A percentile compares a stretch with the other conserved stretches of the same genome.
These are phyloP conservation scores for Arbutus unedo DNA, from an alignment of 148 eudicot species.

Conservation along the genomic window DNA sequence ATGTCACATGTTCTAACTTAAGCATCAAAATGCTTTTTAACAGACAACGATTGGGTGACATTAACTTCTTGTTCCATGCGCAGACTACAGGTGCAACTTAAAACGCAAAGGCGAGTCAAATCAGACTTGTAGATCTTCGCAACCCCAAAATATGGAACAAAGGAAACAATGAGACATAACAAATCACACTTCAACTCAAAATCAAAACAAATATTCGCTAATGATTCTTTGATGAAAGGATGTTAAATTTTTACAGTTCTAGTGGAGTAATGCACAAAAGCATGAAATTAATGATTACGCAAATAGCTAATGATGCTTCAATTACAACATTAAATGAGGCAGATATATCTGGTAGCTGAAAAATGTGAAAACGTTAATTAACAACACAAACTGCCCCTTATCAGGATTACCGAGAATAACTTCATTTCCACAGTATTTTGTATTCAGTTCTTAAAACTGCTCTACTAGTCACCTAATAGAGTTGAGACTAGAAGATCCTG, in stretches of 20 bases:
- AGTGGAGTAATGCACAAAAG: not conserved
- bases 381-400: conserved; percentile 9
- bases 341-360: not conserved
- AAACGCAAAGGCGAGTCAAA: too few relatives aligned
- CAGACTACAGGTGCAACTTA: too few relatives aligned
- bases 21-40: too few relatives aligned
- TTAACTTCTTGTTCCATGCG: too few relatives aligned
- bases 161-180: not conserved
- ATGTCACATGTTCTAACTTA: too few relatives aligned
- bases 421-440: conserved; percentile 18
- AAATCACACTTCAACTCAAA: not conserved
- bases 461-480: conserved; percentile 51
- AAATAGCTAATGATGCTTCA: not conserved
- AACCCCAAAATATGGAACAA: not conserved
- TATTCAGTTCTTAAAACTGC: conserved; percentile 16
- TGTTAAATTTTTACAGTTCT: not conserved
- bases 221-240: not conserved
- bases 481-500: conserved; percentile 79
- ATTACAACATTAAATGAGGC: conserved; percentile 12
- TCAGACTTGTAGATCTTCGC: too few relatives aligned
- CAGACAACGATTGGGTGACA: too few relatives aligned
- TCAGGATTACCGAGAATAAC: not conserved
- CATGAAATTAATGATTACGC: not conserved
- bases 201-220: not conserved
- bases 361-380: not conserved